These are phyloP conservation scores for Rhodomyrtus psidioides DNA, from an alignment of 441 rosid species.

Conservation along the genomic window DNA sequence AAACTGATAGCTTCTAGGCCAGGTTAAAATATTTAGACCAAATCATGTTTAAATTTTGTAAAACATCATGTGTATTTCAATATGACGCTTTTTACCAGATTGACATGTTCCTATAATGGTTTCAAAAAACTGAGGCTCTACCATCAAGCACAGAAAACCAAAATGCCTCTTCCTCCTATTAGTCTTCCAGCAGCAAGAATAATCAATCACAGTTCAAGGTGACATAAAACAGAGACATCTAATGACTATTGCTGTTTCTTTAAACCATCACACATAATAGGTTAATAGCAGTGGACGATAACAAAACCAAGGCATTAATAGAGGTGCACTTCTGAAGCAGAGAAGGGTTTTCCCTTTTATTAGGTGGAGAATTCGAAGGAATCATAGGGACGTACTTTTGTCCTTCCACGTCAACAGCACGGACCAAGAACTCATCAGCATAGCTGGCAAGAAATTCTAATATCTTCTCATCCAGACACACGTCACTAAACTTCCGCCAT, in stretches of 20 bases:
- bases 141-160: background rate
- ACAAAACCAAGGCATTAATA: background rate
- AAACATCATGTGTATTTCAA: background rate
- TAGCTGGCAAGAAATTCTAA: conserved; percentile 66
- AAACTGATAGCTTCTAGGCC: background rate
- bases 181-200: background rate
- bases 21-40: background rate
- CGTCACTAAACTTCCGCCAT: conserved; percentile 93
- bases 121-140: background rate
- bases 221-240: background rate
- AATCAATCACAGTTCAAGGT: background rate
- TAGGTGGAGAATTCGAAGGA: background rate
- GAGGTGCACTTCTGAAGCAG: background rate
- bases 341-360: background rate
- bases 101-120: background rate
- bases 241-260: background rate
- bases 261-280: background rate
- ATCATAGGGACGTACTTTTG: conserved; percentile 49
- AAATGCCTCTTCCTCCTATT: background rate
- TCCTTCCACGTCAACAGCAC: conserved; percentile 94
- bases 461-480: conserved; percentile 58
- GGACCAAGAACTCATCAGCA: conserved; percentile 91
- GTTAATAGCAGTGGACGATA: background rate
- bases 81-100: background rate
- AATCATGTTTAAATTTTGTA: background rate